Evolutionary conservation across 352 stramenopile genomes (phyloP).

Genomic region (Lagenidium sp.): DNA sequence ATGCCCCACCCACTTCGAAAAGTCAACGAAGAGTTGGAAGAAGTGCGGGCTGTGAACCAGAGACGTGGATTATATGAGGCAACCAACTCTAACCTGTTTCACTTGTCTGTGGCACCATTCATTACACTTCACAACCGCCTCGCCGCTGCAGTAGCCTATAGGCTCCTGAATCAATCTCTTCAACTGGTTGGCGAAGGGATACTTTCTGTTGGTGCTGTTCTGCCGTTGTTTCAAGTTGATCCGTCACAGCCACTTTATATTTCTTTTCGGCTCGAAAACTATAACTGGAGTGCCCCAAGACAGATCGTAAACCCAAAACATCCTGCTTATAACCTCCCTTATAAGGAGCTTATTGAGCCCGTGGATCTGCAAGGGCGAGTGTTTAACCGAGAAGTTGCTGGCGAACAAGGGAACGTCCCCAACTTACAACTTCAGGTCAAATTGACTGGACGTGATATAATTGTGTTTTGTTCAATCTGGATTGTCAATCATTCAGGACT

Average conservation of each 20-base stretch:
- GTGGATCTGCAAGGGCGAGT: slow-evolving; percentile 55
- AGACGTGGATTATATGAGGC: slow-evolving; percentile 72
- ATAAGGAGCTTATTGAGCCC: slow-evolving; percentile 69
- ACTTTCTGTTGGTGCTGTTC: slow-evolving; percentile 69
- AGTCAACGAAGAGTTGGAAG: slow-evolving; percentile 74
- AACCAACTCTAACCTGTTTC: slow-evolving; percentile 80
- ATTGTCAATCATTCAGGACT: slow-evolving; percentile 84
- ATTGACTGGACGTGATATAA: slow-evolving; percentile 60
- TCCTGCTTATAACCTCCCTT: slow-evolving; percentile 55
- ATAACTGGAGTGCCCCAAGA: slow-evolving; percentile 79
- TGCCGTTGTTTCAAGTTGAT: slow-evolving; percentile 82
- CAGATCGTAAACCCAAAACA: slow-evolving; percentile 71
- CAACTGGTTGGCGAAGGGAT: slow-evolving; percentile 82
- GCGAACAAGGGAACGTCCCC: slow-evolving; percentile 69
- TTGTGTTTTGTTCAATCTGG: slow-evolving; percentile 85
- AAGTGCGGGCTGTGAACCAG: slow-evolving; percentile 65
- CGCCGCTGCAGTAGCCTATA: slow-evolving; percentile 75
- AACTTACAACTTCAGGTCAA: slow-evolving; percentile 83
- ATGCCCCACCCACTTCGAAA: slow-evolving; percentile 52
- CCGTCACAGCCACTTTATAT: slow-evolving; percentile 50
- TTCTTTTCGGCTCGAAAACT: slow-evolving; percentile 83
- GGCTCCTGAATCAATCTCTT: slow-evolving; percentile 69
- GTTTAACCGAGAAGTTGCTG: slow-evolving; percentile 57
- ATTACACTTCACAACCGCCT: slow-evolving; percentile 81
- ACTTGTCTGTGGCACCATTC: slow-evolving; percentile 76